Conservation (phyloP, 2,329 filamentous ascomycete genomes). For the Blastomyces silverae region DNA sequence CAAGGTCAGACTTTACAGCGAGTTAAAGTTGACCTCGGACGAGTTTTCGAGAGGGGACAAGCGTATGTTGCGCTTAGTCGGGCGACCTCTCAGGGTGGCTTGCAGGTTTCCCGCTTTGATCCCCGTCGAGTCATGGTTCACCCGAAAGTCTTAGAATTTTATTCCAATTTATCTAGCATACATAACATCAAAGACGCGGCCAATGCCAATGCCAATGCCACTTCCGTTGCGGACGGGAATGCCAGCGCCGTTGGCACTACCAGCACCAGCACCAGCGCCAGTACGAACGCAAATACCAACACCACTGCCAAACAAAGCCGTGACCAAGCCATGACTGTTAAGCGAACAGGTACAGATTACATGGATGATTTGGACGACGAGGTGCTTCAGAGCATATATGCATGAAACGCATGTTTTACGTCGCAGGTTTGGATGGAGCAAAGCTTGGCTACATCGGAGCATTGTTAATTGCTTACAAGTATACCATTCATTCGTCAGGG, state of each 20-base stretch:
- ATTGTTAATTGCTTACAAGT: background rate
- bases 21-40: slow-evolving; percentile 88
- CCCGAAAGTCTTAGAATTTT: slow-evolving; percentile 76
- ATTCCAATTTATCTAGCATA: slow-evolving; percentile 70
- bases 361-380: slow-evolving; percentile 9
- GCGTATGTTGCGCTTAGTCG: slow-evolving; percentile 94
- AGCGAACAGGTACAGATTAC: background rate
- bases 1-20: slow-evolving; percentile 90
- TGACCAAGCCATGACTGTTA: slow-evolving; percentile 1
- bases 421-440: background rate
- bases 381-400: background rate
- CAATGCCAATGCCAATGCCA: background rate
- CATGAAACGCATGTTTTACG: background rate
- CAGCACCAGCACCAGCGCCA: background rate
- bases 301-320: background rate
- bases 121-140: slow-evolving; percentile 91
- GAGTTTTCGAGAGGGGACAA: slow-evolving; percentile 94
- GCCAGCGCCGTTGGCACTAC: too few species aligned
- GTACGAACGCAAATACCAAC: background rate
- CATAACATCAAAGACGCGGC: slow-evolving; percentile 43
- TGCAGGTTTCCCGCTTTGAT: slow-evolving; percentile 85
- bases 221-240: background rate
- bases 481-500: background rate
- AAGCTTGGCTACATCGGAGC: background rate
- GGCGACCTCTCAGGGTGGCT: slow-evolving; percentile 75